A percentile compares a stretch with the other conserved stretches of the same genome.
Conservation (phyloP, 2,329 filamentous ascomycete species). For the Cytospora piceae region DNA sequence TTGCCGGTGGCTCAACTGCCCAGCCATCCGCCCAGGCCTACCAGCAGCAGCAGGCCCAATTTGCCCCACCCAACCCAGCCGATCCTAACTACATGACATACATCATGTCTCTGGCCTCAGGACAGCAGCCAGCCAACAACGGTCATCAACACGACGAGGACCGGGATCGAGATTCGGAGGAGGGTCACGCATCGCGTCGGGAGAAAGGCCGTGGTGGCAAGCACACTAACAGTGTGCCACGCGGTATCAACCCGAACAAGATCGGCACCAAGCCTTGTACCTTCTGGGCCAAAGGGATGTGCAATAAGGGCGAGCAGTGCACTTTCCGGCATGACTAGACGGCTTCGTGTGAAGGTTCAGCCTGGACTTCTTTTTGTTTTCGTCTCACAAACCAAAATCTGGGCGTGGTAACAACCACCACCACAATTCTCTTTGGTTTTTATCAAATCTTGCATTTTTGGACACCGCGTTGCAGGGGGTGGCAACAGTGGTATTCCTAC, state of each 20-base stretch:
- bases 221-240: constrained; percentile 35
- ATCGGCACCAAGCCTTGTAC: constrained; percentile 70
- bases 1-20: constrained; percentile 33
- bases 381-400: neutral
- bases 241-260: constrained; percentile 57
- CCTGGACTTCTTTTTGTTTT: neutral
- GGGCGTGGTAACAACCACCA: neutral
- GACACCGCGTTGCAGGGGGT: neutral
- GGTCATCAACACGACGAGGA: constrained; percentile 34
- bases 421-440: neutral
- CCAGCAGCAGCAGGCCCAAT: constrained; percentile 36
- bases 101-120: constrained; percentile 31
- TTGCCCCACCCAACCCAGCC: constrained; percentile 38
- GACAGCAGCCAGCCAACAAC: constrained; percentile 30
- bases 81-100: constrained; percentile 44
- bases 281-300: constrained; percentile 73
- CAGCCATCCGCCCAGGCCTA: constrained; percentile 27
- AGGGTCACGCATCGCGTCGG: constrained; percentile 39
- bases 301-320: constrained; percentile 73
- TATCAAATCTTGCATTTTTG: neutral
- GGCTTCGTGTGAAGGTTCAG: neutral
- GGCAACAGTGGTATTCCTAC: neutral
- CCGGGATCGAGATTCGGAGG: constrained; percentile 37
- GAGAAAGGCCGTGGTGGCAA: constrained; percentile 39
- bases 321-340: constrained; percentile 70